phyloP scores from a whole-genome alignment of 75 land plant species.

The Adiantum capillusveneris region DNA sequence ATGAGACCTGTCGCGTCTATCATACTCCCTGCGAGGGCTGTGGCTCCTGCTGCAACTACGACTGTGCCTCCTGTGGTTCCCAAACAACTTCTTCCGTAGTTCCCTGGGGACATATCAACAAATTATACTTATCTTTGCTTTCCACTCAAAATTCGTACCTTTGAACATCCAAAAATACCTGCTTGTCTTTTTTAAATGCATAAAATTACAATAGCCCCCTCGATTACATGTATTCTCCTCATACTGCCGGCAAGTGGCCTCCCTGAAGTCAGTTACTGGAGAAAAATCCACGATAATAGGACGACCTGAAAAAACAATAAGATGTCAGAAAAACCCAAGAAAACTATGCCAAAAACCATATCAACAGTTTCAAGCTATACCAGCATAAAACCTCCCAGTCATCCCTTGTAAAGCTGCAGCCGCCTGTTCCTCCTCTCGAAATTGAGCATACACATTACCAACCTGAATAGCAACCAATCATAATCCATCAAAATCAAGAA shows the following conservation, averaged over 20 bases:
- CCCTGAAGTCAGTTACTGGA: constrained; percentile 76
- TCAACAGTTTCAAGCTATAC: background rate
- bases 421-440: constrained; percentile 75
- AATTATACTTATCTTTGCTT: background rate
- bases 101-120: constrained; percentile 24
- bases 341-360: background rate
- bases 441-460: constrained; percentile 83
- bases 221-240: constrained; percentile 81
- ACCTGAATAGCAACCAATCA: constrained; percentile 10
- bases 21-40: constrained; percentile 25
- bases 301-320: constrained; percentile 24
- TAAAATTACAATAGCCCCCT: constrained; percentile 81
- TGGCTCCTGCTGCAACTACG: constrained; percentile 43
- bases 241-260: constrained; percentile 70
- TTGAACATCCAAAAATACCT: constrained; percentile 7
- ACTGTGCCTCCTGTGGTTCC: constrained; percentile 35
- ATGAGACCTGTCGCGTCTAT: constrained; percentile 17
- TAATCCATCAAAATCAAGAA: background rate
- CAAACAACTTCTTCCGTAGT: constrained; percentile 55
- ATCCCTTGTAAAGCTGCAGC: constrained; percentile 57
- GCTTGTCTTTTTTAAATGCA: constrained; percentile 66
- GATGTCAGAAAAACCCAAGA: background rate
- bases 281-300: constrained; percentile 79
- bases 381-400: constrained; percentile 63
- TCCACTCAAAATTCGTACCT: too few relatives aligned